Evolutionary conservation across 805 yeast genomes (phyloP).

Genomic region (Starmerella stellata): DNA sequence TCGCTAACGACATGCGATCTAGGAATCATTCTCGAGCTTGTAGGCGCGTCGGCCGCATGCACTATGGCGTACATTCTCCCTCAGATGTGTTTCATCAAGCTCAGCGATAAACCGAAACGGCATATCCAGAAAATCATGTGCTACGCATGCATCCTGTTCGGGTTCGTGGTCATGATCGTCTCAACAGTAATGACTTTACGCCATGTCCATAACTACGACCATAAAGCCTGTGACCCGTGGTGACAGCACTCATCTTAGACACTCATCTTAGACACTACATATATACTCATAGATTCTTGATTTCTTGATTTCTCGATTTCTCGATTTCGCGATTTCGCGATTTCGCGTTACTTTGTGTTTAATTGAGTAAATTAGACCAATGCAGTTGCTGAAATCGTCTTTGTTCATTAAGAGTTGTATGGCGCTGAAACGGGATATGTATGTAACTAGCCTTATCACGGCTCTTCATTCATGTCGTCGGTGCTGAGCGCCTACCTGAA

Average conservation of each 20-base stretch:
- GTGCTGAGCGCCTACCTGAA: conserved; percentile 16
- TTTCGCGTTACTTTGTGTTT: no score
- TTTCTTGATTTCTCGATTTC: no score
- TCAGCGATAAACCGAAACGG: conserved; percentile 29
- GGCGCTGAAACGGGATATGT: no score
- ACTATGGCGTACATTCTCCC: conserved; percentile 84
- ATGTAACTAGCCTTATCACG: background rate
- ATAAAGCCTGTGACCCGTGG: conserved; percentile 7
- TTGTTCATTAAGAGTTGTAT: no score
- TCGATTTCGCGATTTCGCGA: no score
- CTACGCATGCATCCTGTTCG: conserved; percentile 48
- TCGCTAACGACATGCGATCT: conserved; percentile 69
- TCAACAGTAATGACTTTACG: conserved; percentile 61
- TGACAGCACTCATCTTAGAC: no score
- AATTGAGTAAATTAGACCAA: no score
- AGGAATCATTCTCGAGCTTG: conserved; percentile 74
- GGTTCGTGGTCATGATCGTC: conserved; percentile 55
- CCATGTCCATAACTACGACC: conserved; percentile 26
- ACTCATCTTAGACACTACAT: no score
- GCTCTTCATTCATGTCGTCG: conserved; percentile 3
- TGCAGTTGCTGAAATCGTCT: no score
- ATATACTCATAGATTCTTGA: no score
- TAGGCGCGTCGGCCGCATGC: conserved; percentile 87
- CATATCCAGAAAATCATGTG: conserved; percentile 35
- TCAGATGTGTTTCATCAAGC: conserved; percentile 58